phyloP scores from a whole-genome alignment of 2,329 filamentous ascomycete genomes.

The Aureobasidium melanogenum region DNA sequence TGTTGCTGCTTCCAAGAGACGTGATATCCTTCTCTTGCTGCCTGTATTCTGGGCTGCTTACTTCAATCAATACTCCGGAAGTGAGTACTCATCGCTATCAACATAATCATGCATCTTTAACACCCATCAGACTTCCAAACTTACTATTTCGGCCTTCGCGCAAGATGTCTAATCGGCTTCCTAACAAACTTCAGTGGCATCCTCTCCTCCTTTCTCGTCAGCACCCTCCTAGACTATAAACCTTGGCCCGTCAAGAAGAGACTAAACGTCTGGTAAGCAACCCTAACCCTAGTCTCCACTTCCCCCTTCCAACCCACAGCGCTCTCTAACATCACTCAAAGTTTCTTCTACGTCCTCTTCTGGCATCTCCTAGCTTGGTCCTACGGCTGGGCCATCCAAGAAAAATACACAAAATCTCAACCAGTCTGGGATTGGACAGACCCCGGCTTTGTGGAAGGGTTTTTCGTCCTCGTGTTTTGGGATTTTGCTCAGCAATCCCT shows the following conservation, averaged over 20 bases:
- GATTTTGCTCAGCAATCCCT: slow-evolving; percentile 43
- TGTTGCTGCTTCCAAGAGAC: slow-evolving; percentile 23
- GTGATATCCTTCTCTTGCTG: slow-evolving; percentile 31
- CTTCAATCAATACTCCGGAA: slow-evolving; percentile 37
- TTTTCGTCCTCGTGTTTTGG: slow-evolving; percentile 43
- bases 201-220: slow-evolving; percentile 38
- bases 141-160: slow-evolving; percentile 40
- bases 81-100: not conserved
- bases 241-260: slow-evolving; percentile 33
- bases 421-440: slow-evolving; percentile 38
- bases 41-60: slow-evolving; percentile 38
- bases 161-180: slow-evolving; percentile 40
- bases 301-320: too few species aligned
- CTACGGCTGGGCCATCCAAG: slow-evolving; percentile 40
- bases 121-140: slow-evolving; percentile 36
- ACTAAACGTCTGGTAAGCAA: slow-evolving; percentile 22
- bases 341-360: slow-evolving; percentile 33
- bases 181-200: slow-evolving; percentile 35
- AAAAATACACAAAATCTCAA: slow-evolving; percentile 35
- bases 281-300: too few species aligned
- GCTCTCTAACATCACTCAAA: slow-evolving; percentile 12
- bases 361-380: slow-evolving; percentile 39
- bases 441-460: slow-evolving; percentile 36
- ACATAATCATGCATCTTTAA: not conserved
- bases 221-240: slow-evolving; percentile 37